Base-by-base conservation (phyloP, 2,329 filamentous ascomycete genomes). In the Proliferodiscus dingleyae region DNA sequence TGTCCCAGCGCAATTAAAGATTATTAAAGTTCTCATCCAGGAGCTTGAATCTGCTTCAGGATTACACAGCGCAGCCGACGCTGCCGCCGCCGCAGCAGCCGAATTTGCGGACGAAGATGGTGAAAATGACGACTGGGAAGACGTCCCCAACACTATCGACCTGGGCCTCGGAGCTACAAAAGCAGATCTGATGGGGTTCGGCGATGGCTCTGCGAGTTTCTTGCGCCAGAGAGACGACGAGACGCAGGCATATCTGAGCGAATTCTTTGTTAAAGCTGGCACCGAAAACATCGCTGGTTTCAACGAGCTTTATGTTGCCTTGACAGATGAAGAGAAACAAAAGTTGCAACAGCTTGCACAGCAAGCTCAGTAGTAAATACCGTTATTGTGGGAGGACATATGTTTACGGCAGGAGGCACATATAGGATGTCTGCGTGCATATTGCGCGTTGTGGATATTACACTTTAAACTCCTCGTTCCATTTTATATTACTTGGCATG, bases 1-100 rank as follows among this genome's bases (percentile, higher is more conserved):
- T 49, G 81, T 98, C 47, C 81, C 90, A 0, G 90, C 90, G 0
- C 83, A 88, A 1, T 77, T 98, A 61, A 98, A 98, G 71, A 96
- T 98, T 50, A 71, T 97, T 67, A 98, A 98, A 72, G 85, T 97
- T 3, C 79, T 98, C 7, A 85, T 97, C 37, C 89, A 95, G 62
- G 93, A 98, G 68, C 79, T 98, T 3, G 74, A 87, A 5, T 89
- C 87, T 0, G 88, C 89, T 2, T 83, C 87, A 4, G 88, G 87
- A 19, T 68, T 70, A n/a, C 68, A 72, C 49, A 71, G 71, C 39
- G 76, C 81, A 41, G 72, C 82, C 1, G 78, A 80, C 33, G 69
- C 74, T 3, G 71, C 71, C 2, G 78, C 80, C 0, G 83, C 81
- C 0, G 77, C 79, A 0, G 80, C 80, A 0, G 74, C 78, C 5